Base-by-base conservation (phyloP, 805 yeast genomes). In the Kuraishia capsulata region DNA sequence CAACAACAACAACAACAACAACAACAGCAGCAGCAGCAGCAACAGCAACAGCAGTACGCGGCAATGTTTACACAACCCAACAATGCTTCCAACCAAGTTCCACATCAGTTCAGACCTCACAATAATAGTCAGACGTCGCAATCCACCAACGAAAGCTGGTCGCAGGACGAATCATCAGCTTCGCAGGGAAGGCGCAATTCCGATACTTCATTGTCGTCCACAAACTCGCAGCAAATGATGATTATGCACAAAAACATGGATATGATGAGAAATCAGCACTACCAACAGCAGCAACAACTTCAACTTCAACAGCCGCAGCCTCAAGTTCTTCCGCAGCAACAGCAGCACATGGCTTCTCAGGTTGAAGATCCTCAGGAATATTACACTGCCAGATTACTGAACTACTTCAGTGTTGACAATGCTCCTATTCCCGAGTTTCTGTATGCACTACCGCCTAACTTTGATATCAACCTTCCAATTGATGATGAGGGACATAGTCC, bases 401-500 rank as follows among this genome's bases (percentile, higher is more conserved):
- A 64, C n/a, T 77, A 64, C 51, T 74, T 78, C 46, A 63, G 73
- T 35, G 74, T 67, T 39, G 78, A 73, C 40, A 52, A 56, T 32
- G 60, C 54, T 35, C 54, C 59, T 9, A 49, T 56, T 35, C 62
- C 62, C 5, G 48, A 53, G 19, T 62, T 71, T 38, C 52, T 78
- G 20, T 54, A 65, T 23, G 59, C 65, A 37, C 82, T 84, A 4
- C 89, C 90, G 1, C 60, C 64, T 28, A 73, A 76, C 48, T 75
- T 81, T 41, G 72, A 78, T 47, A 72, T 81, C 38, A 76, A 81
- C 52, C 80, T 72, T 42, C 69, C 80, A 2, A 77, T 84, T 17
- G 95, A 84, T 50, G 77, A 76, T 42, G 92, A 84, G 46, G 90
- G 90, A 0, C 88, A 84, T 51, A 78, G 89, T 0, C 75, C 88